Evolutionary conservation across 768 basidiomycete genomes (phyloP), one percentile per base, ranked within the genome.

Genomic region (Kwoniella sp.): DNA sequence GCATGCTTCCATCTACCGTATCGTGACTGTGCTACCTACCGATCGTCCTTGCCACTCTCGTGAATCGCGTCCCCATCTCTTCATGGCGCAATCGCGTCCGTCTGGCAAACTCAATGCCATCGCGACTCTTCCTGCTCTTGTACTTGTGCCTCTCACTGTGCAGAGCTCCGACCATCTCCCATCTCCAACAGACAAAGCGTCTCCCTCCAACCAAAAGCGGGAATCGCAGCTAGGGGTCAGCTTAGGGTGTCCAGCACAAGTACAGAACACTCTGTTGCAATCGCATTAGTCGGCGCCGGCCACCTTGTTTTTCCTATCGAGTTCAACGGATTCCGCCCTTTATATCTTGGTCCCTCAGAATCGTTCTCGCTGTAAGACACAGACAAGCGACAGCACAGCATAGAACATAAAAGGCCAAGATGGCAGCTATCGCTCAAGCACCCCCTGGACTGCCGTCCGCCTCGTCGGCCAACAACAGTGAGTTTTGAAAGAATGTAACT

Each of bases 341-440:
- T 17, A 17, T 45, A 45, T n/a, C n/a, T n/a, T n/a, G n/a, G n/a
- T n/a, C n/a, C n/a, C n/a, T n/a, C n/a, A n/a, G n/a, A n/a, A n/a
- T n/a, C n/a, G n/a, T n/a, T n/a, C n/a, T n/a, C n/a, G n/a, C n/a
- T n/a, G n/a, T n/a, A n/a, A n/a, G n/a, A n/a, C n/a, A n/a, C n/a
- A n/a, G n/a, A n/a, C n/a, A n/a, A n/a, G n/a, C n/a, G 34, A 13
- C 13, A 7, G 34, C 13, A 7, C 34, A 37, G 13, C 5, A 37
- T 13, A 37, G 20, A 45, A 9, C 9, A 20, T 17, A 45, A 8
- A 45, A 45, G 41, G 41, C 11, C 41, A 45, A 45, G 41, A 41
- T 76, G 74, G 70, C 74, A 47, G 74, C 74, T 29, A 66, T 72
- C 30, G 74, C 74, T 34, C 65, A 50, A 37, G 67, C 74, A 30